A percentile compares a stretch with the other conserved stretches of the same genome.
Evolutionary conservation across 1,284 basidiomycete genomes (phyloP).

Genomic region (Tilletia caries): DNA sequence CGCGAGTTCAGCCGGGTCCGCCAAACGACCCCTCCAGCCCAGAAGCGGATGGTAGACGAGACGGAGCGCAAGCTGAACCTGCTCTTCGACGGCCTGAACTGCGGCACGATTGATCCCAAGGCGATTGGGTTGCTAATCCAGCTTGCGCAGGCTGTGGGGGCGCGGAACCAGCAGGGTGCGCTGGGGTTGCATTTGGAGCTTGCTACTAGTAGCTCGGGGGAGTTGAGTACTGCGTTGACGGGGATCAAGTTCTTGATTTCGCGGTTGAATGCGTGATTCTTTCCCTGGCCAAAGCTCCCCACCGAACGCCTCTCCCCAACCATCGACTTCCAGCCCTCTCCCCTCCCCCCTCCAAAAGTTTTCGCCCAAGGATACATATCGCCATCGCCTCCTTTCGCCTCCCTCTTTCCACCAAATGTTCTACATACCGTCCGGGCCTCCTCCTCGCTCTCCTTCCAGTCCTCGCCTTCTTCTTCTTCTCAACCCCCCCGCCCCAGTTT

Average conservation of each 20-base stretch:
- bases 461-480: background rate
- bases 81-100: constrained; percentile 86
- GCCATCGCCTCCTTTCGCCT: too few species aligned
- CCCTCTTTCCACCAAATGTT: too few species aligned
- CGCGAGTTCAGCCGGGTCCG: constrained; percentile 36
- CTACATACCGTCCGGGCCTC: too few species aligned
- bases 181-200: constrained; percentile 46
- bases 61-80: constrained; percentile 80
- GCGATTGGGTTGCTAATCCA: constrained; percentile 46
- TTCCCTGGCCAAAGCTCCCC: too few species aligned
- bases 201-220: constrained; percentile 40
- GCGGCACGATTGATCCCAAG: constrained; percentile 66
- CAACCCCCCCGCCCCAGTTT: background rate
- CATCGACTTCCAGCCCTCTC: background rate
- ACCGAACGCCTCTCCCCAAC: background rate
- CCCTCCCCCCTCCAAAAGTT: background rate
- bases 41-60: constrained; percentile 81
- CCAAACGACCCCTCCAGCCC: constrained; percentile 62
- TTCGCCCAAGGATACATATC: too few species aligned
- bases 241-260: constrained; percentile 49
- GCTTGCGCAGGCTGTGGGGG: constrained; percentile 42
- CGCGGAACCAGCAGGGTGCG: constrained; percentile 46
- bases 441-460: background rate
- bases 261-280: constrained; percentile 3
- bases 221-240: constrained; percentile 41